Evolutionary conservation across 148 eudicot species (phyloP).

Genomic region (Arctostaphylos glauca): DNA sequence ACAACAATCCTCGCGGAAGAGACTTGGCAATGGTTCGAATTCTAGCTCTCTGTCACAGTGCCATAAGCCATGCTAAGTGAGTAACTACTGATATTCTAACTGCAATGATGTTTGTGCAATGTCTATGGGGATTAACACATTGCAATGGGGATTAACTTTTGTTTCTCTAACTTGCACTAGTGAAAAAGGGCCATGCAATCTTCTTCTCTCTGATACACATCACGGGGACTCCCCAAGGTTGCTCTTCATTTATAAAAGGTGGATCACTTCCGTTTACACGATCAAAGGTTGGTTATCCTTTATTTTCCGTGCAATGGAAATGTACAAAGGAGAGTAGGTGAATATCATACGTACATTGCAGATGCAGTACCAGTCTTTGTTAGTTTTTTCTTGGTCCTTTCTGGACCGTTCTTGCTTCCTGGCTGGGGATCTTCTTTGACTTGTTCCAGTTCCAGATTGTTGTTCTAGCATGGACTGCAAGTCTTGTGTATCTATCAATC

Average conservation of each 20-base stretch:
- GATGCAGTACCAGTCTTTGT: neutral
- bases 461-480: too few species aligned
- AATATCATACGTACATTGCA: neutral
- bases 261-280: slow-evolving; percentile 71
- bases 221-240: slow-evolving; percentile 71
- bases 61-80: slow-evolving; percentile 75
- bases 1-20: slow-evolving; percentile 67
- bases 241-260: slow-evolving; percentile 76
- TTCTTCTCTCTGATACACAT: slow-evolving; percentile 82
- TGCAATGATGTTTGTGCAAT: neutral
- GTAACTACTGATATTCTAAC: slow-evolving; percentile 14
- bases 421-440: too few species aligned
- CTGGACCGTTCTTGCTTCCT: too few species aligned
- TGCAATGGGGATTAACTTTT: neutral
- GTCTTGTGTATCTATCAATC: too few species aligned
- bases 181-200: slow-evolving; percentile 53
- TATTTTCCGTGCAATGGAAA: neutral
- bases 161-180: slow-evolving; percentile 27
- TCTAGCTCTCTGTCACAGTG: slow-evolving; percentile 70
- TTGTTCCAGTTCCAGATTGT: too few species aligned
- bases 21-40: slow-evolving; percentile 78
- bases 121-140: neutral
- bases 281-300: slow-evolving; percentile 44
- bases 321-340: neutral
- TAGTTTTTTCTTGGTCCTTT: neutral